Conservation (phyloP, 495 filamentous ascomycete species). For the Clohesyomyces aquaticus region DNA sequence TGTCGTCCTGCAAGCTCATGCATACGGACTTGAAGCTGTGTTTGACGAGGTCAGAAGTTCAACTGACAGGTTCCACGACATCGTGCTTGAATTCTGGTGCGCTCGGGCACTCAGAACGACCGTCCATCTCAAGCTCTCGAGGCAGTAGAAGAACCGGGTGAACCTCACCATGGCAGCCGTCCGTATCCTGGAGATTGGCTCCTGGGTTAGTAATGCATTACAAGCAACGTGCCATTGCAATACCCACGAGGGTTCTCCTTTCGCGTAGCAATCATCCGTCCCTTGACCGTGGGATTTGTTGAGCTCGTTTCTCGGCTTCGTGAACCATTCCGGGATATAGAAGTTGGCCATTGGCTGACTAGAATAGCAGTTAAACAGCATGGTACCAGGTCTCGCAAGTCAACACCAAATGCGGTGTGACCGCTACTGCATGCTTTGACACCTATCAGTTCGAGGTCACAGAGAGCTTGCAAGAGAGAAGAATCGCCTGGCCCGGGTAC, state of each 20-base stretch:
- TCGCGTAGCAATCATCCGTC: background rate
- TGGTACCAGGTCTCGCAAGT: background rate
- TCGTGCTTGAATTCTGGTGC: background rate
- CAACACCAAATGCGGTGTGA: background rate
- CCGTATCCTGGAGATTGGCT: background rate
- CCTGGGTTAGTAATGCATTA: background rate
- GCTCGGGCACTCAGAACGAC: background rate
- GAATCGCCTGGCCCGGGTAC: background rate
- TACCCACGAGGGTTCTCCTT: background rate
- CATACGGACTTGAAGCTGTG: background rate
- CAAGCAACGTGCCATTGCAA: background rate
- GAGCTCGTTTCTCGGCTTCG: background rate
- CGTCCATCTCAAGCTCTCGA: background rate
- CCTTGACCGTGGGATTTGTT: background rate
- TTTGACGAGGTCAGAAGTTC: background rate
- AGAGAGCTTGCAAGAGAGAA: background rate
- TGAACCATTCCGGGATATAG: background rate
- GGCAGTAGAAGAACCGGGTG: background rate
- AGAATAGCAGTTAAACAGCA: background rate
- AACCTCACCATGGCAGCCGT: background rate
- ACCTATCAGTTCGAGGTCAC: background rate
- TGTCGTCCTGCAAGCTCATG: constrained; percentile 8
- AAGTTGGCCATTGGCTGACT: background rate
- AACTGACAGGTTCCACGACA: background rate
- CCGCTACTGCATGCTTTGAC: background rate